Conservation (phyloP, 441 rosid genomes). For the Euphorbia celastroides region DNA sequence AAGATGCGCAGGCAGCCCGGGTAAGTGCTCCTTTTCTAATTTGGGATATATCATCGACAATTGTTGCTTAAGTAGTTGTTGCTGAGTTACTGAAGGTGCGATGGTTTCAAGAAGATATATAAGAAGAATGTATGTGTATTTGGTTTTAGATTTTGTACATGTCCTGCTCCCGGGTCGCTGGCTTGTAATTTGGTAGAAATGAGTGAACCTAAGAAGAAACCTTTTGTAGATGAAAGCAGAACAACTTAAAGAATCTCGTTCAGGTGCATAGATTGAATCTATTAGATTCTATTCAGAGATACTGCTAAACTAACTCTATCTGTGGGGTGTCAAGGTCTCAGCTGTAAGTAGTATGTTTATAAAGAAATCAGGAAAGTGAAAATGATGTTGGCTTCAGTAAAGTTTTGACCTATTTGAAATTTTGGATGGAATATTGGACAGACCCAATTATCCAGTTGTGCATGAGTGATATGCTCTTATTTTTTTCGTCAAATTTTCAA, state of each 20-base stretch:
- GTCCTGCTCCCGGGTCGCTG: background rate
- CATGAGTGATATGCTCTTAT: background rate
- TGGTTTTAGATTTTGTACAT: background rate
- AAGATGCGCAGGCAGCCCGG: conserved; percentile 86
- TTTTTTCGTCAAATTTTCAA: background rate
- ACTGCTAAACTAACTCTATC: background rate
- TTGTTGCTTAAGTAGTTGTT: background rate
- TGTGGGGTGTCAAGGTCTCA: background rate
- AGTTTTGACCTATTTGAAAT: background rate
- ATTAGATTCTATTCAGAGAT: background rate
- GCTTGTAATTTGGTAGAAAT: background rate
- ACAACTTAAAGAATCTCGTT: background rate
- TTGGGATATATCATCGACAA: background rate
- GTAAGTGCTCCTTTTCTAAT: conserved; percentile 22
- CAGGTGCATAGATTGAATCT: background rate
- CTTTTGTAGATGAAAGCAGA: background rate
- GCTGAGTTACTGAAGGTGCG: background rate
- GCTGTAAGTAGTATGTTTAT: background rate
- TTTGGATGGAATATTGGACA: background rate
- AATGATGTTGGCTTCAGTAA: background rate
- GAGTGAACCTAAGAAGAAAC: background rate
- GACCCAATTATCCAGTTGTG: background rate
- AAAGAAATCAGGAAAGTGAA: background rate
- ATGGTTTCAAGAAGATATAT: conserved; percentile 1
- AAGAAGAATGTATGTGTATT: conserved; percentile 10